Evolutionary conservation across 2,329 filamentous ascomycete species (phyloP).

Genomic region (Sodiomyces alkalinus): DNA sequence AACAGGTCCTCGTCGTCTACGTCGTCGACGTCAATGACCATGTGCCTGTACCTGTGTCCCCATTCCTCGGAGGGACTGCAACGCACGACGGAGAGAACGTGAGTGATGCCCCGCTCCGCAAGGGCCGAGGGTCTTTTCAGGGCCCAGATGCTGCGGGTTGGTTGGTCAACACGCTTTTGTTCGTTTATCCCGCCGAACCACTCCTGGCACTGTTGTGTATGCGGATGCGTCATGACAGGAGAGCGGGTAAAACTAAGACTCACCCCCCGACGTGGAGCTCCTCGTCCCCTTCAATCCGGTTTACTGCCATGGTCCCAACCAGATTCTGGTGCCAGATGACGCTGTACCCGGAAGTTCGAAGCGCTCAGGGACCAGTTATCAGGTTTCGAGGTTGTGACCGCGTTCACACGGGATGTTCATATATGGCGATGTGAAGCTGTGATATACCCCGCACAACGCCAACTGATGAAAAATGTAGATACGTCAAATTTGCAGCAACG

Average conservation of each 20-base stretch:
- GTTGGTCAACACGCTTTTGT: no score
- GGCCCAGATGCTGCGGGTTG: slow-evolving; percentile 53
- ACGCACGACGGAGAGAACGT: slow-evolving; percentile 72
- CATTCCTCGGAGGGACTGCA: slow-evolving; percentile 29
- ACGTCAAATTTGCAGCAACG: no score
- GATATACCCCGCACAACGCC: no score
- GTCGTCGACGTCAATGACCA: slow-evolving; percentile 78
- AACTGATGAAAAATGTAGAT: no score
- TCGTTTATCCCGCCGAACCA: slow-evolving; percentile 1
- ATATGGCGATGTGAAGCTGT: no score
- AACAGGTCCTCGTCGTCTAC: slow-evolving; percentile 79
- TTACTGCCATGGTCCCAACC: slow-evolving; percentile 32
- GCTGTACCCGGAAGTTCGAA: no score
- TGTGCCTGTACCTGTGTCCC: slow-evolving; percentile 50
- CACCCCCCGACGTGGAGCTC: slow-evolving; percentile 25
- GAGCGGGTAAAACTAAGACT: no score
- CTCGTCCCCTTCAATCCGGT: slow-evolving; percentile 24
- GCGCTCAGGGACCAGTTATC: no score
- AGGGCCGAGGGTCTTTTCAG: slow-evolving; percentile 58
- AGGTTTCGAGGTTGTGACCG: no score
- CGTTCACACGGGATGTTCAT: no score
- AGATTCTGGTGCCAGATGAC: no score
- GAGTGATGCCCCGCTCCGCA: slow-evolving; percentile 62
- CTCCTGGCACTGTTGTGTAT: slow-evolving; percentile 1
- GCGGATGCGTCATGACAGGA: no score